A percentile compares a stretch with the other conserved stretches of the same genome.
Conservation (phyloP, 1,284 basidiomycete species). For the Irpex lacteus region DNA sequence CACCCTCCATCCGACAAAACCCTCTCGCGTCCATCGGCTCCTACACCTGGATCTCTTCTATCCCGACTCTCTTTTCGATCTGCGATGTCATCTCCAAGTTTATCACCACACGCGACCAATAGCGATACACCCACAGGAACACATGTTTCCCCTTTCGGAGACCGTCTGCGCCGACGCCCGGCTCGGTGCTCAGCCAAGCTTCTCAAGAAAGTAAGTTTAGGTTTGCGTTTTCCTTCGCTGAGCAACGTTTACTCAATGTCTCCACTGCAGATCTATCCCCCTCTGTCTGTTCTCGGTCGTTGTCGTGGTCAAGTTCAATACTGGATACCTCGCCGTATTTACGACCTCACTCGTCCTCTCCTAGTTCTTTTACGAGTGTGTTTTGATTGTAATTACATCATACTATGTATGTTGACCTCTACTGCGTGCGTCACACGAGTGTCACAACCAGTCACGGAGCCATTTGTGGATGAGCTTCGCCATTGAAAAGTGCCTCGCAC, state of each 20-base stretch:
- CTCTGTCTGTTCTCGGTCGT: neutral
- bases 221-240: neutral
- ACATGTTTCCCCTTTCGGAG: neutral
- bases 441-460: neutral
- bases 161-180: conserved; percentile 4
- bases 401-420: neutral
- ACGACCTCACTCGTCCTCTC: neutral
- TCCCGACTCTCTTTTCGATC: neutral
- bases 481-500: no score
- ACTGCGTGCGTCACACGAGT: neutral
- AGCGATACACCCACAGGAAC: neutral
- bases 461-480: neutral
- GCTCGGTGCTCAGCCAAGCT: conserved; percentile 6
- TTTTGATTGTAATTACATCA: no score
- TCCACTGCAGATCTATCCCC: neutral
- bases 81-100: neutral
- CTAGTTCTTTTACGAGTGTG: neutral
- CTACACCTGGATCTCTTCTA: neutral
- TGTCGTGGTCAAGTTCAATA: neutral
- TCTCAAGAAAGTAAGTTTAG: neutral
- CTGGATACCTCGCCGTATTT: neutral
- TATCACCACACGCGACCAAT: neutral
- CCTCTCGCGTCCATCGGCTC: neutral
- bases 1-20: neutral
- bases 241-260: neutral